phyloP scores from a whole-genome alignment of 2,329 filamentous ascomycete genomes.

The Ophiostoma pallidulum region DNA sequence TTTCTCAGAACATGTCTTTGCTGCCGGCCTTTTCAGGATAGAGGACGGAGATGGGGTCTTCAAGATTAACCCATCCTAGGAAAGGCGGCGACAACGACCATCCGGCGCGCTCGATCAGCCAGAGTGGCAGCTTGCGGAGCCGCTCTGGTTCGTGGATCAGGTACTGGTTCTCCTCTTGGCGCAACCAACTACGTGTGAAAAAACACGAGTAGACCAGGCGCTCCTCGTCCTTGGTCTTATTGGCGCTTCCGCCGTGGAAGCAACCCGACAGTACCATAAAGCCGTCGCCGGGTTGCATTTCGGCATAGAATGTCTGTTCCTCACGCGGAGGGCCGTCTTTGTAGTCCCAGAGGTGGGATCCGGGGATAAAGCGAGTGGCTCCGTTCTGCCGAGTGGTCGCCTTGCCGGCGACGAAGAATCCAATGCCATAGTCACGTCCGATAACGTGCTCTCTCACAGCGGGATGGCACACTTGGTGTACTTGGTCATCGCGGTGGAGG shows the following conservation, averaged over 20 bases:
- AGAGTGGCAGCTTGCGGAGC: conserved; percentile 12
- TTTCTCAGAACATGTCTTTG: background rate
- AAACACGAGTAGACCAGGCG: conserved; percentile 10
- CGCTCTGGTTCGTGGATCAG: conserved; percentile 19
- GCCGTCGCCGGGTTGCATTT: conserved; percentile 19
- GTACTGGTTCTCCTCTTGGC: conserved; percentile 19
- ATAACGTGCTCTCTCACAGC: conserved; percentile 6
- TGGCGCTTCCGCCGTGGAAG: conserved; percentile 21
- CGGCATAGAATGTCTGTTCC: conserved; percentile 13
- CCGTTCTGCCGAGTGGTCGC: conserved; percentile 24
- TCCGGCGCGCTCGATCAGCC: conserved; percentile 18
- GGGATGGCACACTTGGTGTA: conserved; percentile 19
- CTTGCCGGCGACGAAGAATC: conserved; percentile 28
- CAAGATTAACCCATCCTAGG: conserved; percentile 12
- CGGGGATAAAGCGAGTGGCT: conserved; percentile 28
- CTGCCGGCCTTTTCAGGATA: background rate
- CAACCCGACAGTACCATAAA: conserved; percentile 19
- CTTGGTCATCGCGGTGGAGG: conserved; percentile 22
- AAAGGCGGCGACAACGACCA: conserved; percentile 17
- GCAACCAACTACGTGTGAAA: conserved; percentile 9
- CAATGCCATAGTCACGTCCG: conserved; percentile 20
- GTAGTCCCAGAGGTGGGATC: conserved; percentile 26
- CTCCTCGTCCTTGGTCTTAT: conserved; percentile 18
- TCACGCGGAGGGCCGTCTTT: conserved; percentile 18
- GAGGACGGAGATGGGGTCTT: background rate